Evolutionary conservation across 495 filamentous ascomycete genomes (phyloP).

Genomic region (Aspergillus avenaceus): DNA sequence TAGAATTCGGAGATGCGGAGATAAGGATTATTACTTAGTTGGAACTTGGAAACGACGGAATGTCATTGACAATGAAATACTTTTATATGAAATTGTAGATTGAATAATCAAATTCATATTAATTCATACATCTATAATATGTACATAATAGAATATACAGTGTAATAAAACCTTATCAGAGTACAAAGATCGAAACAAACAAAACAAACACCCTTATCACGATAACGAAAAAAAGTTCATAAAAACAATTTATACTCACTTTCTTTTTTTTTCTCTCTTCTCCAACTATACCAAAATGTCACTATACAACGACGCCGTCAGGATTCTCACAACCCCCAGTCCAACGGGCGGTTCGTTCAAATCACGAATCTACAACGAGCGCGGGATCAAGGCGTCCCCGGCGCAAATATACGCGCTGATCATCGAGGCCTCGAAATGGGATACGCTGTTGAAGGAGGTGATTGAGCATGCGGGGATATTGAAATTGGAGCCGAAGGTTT

Average conservation of each 20-base stretch:
- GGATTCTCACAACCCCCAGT: conserved; percentile 59
- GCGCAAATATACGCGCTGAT: conserved; percentile 83
- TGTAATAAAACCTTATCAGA: too few relatives aligned
- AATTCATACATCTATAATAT: too few relatives aligned
- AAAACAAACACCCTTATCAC: conserved; percentile 27
- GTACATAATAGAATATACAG: too few relatives aligned
- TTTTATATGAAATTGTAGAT: too few relatives aligned
- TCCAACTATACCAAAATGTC: conserved; percentile 56
- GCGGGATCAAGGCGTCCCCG: conserved; percentile 66
- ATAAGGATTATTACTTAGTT: neutral
- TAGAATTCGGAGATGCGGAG: conserved; percentile 5
- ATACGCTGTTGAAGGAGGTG: conserved; percentile 74
- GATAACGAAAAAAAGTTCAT: conserved; percentile 7
- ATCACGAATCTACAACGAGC: conserved; percentile 66
- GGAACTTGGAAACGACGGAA: too few relatives aligned
- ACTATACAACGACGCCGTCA: conserved; percentile 87
- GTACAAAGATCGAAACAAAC: too few relatives aligned
- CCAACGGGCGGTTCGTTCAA: conserved; percentile 73
- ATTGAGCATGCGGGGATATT: conserved; percentile 72
- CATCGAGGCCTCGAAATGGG: conserved; percentile 87
- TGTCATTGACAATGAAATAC: too few relatives aligned
- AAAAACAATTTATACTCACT: neutral
- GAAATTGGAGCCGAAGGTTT: conserved; percentile 75
- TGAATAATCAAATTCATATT: too few relatives aligned
- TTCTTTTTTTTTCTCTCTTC: neutral